Evolutionary conservation across 495 filamentous ascomycete genomes (phyloP).

Genomic region (Sphaerosporella brunnea): DNA sequence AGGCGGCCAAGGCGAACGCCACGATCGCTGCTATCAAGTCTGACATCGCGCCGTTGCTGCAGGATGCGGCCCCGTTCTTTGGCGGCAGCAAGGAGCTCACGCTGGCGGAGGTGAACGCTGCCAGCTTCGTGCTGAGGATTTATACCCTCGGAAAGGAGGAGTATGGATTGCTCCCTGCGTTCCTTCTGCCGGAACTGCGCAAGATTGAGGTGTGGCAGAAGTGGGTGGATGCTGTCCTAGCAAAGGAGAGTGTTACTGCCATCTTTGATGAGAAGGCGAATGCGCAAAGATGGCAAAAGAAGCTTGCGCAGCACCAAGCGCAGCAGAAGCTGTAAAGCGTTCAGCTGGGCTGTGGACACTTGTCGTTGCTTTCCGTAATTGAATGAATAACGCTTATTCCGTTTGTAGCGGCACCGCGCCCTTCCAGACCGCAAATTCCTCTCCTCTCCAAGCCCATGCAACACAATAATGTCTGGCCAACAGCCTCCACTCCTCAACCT

Average conservation of each 20-base stretch:
- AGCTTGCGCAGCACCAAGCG: background rate
- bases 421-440: slow-evolving; percentile 24
- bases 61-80: slow-evolving; percentile 56
- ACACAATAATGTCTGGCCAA: slow-evolving; percentile 81
- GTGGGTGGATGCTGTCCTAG: slow-evolving; percentile 46
- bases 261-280: slow-evolving; percentile 38
- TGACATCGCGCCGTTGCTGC: slow-evolving; percentile 57
- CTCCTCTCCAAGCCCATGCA: slow-evolving; percentile 60
- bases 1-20: slow-evolving; percentile 27
- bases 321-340: background rate
- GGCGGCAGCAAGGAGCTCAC: slow-evolving; percentile 59
- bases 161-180: slow-evolving; percentile 34
- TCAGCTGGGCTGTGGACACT: background rate
- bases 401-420: slow-evolving; percentile 8
- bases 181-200: slow-evolving; percentile 33
- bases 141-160: slow-evolving; percentile 34
- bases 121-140: slow-evolving; percentile 48
- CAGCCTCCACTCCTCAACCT: slow-evolving; percentile 87
- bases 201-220: slow-evolving; percentile 41
- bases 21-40: slow-evolving; percentile 41
- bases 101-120: slow-evolving; percentile 56
- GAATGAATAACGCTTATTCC: no score
- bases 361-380: background rate
- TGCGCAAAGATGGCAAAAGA: background rate
- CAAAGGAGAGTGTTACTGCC: slow-evolving; percentile 46